A percentile compares a stretch with the other conserved stretches of the same genome.
phyloP scores from a whole-genome alignment of 768 basidiomycete genomes.

The Suillus fuscotomentosus region DNA sequence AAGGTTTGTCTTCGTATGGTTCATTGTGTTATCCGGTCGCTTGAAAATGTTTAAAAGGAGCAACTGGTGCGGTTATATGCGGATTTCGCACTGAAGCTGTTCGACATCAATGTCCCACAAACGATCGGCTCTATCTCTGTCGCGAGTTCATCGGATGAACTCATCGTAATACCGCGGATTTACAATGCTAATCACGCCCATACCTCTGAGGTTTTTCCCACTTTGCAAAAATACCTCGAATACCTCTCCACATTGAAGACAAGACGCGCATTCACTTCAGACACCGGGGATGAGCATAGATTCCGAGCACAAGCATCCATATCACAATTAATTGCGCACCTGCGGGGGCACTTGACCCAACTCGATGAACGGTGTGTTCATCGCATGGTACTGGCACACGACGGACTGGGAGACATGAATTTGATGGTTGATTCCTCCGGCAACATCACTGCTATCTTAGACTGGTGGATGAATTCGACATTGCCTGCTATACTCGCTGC shows the following conservation, averaged over 20 bases:
- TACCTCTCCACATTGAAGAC: conserved; percentile 1
- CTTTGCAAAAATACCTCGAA: conserved; percentile 7
- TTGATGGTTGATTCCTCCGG: conserved; percentile 16
- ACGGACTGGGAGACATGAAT: conserved; percentile 14
- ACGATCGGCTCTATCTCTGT: conserved; percentile 1
- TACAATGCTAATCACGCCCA: background rate
- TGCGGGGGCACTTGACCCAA: background rate
- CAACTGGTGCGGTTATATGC: conserved; percentile 13
- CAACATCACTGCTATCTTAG: conserved; percentile 16
- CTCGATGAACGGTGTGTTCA: conserved; percentile 1
- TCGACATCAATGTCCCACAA: conserved; percentile 9
- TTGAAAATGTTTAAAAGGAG: conserved; percentile 4
- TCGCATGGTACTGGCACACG: conserved; percentile 18
- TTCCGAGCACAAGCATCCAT: conserved; percentile 8
- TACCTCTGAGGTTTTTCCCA: conserved; percentile 1
- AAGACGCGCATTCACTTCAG: conserved; percentile 1
- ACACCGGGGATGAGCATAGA: conserved; percentile 4
- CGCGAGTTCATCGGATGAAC: background rate
- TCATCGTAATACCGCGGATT: conserved; percentile 5
- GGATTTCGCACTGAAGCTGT: conserved; percentile 8
- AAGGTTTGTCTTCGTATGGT: conserved; percentile 4
- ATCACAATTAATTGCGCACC: conserved; percentile 5
- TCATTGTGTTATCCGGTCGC: background rate
- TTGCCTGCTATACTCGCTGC: conserved; percentile 22
- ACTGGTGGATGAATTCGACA: conserved; percentile 22